Conservation (phyloP, 2,329 filamentous ascomycete genomes). For the Aspergillus sp. region DNA sequence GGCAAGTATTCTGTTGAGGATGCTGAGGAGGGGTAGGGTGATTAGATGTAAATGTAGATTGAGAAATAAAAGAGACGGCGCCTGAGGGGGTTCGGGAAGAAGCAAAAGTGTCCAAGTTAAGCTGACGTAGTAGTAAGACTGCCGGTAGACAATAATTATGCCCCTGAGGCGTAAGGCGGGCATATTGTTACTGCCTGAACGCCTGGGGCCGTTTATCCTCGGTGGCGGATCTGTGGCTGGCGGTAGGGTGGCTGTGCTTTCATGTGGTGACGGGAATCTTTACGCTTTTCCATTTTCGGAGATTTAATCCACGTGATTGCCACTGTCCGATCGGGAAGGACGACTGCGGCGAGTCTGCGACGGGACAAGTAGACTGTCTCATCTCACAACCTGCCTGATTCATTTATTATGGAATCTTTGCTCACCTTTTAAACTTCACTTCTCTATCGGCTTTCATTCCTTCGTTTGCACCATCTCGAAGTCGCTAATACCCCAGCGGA, state of each 20-base stretch:
- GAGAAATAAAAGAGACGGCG: background rate
- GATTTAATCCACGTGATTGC: slow-evolving; percentile 12
- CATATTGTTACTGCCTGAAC: background rate
- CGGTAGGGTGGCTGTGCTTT: slow-evolving; percentile 15
- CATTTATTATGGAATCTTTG: slow-evolving; percentile 2
- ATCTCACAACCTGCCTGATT: background rate
- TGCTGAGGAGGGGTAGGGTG: background rate
- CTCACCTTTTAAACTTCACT: background rate
- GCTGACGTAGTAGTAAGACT: background rate
- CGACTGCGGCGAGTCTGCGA: slow-evolving; percentile 12
- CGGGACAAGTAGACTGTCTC: slow-evolving; percentile 3
- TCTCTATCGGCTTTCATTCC: background rate
- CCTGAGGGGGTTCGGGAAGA: background rate
- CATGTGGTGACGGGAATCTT: slow-evolving; percentile 20
- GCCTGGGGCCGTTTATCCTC: background rate
- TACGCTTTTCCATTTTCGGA: slow-evolving; percentile 18
- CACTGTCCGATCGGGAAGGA: slow-evolving; percentile 5
- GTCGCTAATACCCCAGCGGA: slow-evolving; percentile 11
- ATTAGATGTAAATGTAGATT: background rate
- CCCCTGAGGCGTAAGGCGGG: slow-evolving; percentile 3
- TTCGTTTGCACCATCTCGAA: background rate
- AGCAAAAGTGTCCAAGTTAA: background rate
- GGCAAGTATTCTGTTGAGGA: background rate
- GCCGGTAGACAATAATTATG: background rate
- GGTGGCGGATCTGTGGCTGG: background rate